Evolutionary conservation across 371 early-diverging fungal genomes (phyloP).

Genomic region (Apophysomyces trapeziformis): DNA sequence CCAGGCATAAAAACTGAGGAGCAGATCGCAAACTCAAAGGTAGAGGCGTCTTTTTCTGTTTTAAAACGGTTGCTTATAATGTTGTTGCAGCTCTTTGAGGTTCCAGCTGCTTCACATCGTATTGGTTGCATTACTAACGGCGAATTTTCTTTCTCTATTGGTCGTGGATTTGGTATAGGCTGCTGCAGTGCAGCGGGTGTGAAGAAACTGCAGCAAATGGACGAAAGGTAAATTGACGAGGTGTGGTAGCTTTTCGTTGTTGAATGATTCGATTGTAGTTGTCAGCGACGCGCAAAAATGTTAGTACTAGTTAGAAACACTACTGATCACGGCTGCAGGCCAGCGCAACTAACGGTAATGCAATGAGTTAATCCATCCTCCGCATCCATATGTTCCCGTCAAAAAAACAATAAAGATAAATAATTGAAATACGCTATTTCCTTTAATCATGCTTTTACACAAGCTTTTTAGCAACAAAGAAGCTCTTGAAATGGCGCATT

Average conservation of each 20-base stretch:
- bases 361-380: not conserved
- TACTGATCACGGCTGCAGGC: not conserved
- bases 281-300: not conserved
- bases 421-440: not conserved
- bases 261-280: not conserved
- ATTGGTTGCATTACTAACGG: conserved; percentile 80
- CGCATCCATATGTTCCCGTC: not conserved
- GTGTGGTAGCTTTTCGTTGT: not conserved
- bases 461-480: conserved; percentile 95
- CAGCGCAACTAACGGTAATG: not conserved
- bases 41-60: not conserved
- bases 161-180: conserved; percentile 67
- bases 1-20: not conserved
- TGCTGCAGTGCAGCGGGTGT: conserved; percentile 54
- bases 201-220: conserved; percentile 26
- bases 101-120: conserved; percentile 36
- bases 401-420: not conserved
- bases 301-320: conserved; percentile 2
- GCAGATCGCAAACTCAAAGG: not conserved
- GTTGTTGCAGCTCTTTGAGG: not conserved
- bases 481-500: conserved; percentile 86
- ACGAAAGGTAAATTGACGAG: conserved; percentile 28
- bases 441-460: conserved; percentile 59
- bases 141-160: conserved; percentile 67
- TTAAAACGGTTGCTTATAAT: not conserved